Conservation (phyloP, 192 early-diverging fungal species). For the Backusella macrospora region DNA sequence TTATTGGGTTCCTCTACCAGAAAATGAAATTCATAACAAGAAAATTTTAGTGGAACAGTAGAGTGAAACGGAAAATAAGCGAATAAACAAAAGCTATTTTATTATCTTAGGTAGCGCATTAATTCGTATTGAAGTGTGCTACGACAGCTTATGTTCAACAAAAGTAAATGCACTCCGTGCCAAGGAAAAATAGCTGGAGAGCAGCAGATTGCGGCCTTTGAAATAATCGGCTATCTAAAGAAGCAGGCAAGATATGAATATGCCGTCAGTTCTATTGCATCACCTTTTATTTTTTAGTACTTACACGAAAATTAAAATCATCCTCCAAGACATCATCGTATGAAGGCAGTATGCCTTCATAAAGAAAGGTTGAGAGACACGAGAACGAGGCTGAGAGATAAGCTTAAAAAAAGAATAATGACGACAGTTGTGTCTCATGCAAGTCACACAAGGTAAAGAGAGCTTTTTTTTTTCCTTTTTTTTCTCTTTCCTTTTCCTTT, state of each 20-base stretch:
- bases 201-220: conserved; percentile 84
- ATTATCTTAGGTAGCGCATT: conserved; percentile 76
- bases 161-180: conserved; percentile 91
- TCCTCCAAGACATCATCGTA: conserved; percentile 70
- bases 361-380: conserved; percentile 60
- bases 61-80: no score
- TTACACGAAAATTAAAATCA: not conserved
- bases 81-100: no score
- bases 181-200: conserved; percentile 92
- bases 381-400: no score
- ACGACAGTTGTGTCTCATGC: no score
- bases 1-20: no score
- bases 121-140: conserved; percentile 85
- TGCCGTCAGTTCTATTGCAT: no score
- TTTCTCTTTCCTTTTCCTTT: no score
- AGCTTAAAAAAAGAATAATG: no score
- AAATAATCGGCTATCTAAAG: conserved; percentile 93
- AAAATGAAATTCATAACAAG: no score
- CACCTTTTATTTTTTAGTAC: not conserved
- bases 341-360: conserved; percentile 93
- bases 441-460: no score
- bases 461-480: no score
- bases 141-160: conserved; percentile 88
- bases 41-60: no score
- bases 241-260: conserved; percentile 57